These are phyloP conservation scores for Diutina rugosa DNA, from an alignment of 1,139 yeast species.

Conservation along the genomic window DNA sequence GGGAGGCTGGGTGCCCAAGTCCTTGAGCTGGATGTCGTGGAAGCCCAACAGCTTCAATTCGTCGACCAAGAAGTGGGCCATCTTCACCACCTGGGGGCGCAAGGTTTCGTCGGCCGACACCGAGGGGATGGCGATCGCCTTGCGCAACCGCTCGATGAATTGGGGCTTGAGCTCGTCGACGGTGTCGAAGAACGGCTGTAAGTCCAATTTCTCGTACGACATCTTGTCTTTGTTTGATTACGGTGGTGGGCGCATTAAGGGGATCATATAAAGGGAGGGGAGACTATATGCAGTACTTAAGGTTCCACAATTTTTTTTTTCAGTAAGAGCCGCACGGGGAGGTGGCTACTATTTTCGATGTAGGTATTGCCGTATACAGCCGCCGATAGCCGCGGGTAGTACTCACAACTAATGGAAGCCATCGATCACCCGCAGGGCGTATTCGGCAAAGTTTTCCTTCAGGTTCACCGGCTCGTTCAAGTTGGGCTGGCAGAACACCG, in stretches of 20 bases:
- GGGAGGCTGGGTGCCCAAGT: conserved; percentile 82
- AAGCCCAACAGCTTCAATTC: conserved; percentile 69
- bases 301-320: background rate
- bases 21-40: conserved; percentile 66
- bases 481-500: conserved; percentile 55
- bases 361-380: background rate
- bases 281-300: background rate
- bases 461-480: conserved; percentile 35
- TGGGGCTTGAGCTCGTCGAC: conserved; percentile 61
- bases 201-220: background rate
- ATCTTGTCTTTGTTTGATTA: background rate
- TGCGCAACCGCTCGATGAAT: conserved; percentile 53
- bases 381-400: background rate
- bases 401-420: background rate
- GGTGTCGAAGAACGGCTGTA: conserved; percentile 38
- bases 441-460: conserved; percentile 36
- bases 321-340: background rate
- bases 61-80: conserved; percentile 68
- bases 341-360: background rate
- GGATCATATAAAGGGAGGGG: background rate
- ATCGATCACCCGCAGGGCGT: conserved; percentile 23
- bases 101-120: conserved; percentile 83
- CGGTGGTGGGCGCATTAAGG: background rate
- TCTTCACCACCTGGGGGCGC: conserved; percentile 75
- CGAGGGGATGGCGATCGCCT: conserved; percentile 88